Evolutionary conservation across 495 filamentous ascomycete genomes (phyloP), one percentile per base, ranked within the genome.

Genomic region (Paragyromitra xinjiangensis): DNA sequence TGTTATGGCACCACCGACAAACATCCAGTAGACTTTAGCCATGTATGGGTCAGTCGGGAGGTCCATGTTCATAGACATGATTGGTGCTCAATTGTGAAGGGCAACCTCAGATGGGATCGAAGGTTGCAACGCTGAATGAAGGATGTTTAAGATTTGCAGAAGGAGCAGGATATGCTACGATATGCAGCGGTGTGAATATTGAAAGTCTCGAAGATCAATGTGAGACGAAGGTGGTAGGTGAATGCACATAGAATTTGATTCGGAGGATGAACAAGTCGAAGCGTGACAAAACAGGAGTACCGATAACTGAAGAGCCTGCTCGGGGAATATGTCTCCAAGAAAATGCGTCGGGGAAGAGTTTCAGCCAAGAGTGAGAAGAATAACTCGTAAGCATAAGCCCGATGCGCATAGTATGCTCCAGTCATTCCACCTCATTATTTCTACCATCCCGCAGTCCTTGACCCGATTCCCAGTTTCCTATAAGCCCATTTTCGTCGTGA

Each of bases 1-100:
- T n/a, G 80, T 88, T 70, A 91, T 86, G 29, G 84, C 83, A 67
- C 86, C 84, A 0, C 89, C 90, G 16, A 88, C 85, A n/a, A 90
- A 86, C 6, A 85, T 86, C 89, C 89, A 91, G 82, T 91, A 91
- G 55, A 87, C 84, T 75, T 87, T 83, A 69, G 87, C 87, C 70
- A 90, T 78, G 55, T 85, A 78, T 71, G 85, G 83, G 6, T 81
- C 79, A 12, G 45, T 39, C 5, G 73, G 79, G n/a, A 80, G 42
- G 6, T 61, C 68, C 66, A 79, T 79, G 37, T 26, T 34, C 55
- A 62, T 61, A 16, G 59, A 72, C 77, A 79, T 79, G 7, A 42
- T 72, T 51, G 14, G 26, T 42, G 26, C 37, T 50, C 34, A 56
- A 40, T 58, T 19, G 6, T 44, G 58, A 63, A 45, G 58, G 45